Conservation (phyloP, 2,329 filamentous ascomycete species). For the Curvularia spicifera region DNA sequence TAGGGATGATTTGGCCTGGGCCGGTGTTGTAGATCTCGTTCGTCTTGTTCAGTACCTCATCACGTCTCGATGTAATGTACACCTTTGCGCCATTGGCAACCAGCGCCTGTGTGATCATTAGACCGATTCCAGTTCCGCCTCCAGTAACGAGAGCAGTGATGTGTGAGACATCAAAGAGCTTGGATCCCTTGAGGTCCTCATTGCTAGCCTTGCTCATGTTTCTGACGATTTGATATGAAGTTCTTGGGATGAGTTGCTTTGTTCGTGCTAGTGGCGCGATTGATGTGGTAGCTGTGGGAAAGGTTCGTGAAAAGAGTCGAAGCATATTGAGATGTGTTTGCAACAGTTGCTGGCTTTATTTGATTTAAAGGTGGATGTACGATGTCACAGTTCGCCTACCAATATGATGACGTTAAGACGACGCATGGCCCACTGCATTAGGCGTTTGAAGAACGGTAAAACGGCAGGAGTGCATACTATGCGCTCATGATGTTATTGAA, state of each 20-base stretch:
- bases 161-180: slow-evolving; percentile 56
- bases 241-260: slow-evolving; percentile 21
- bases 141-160: slow-evolving; percentile 56
- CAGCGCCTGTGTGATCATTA: slow-evolving; percentile 71
- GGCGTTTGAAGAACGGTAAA: not conserved
- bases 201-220: slow-evolving; percentile 49
- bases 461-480: slow-evolving; percentile 8
- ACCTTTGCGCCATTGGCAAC: slow-evolving; percentile 66
- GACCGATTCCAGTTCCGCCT: slow-evolving; percentile 58
- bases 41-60: slow-evolving; percentile 48
- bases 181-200: slow-evolving; percentile 50
- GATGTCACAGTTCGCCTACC: slow-evolving; percentile 26
- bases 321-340: slow-evolving; percentile 34
- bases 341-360: slow-evolving; percentile 21
- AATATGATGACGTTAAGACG: slow-evolving; percentile 42
- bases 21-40: slow-evolving; percentile 56
- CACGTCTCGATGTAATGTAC: slow-evolving; percentile 46
- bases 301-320: slow-evolving; percentile 34
- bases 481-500: not conserved
- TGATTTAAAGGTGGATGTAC: slow-evolving; percentile 10
- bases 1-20: slow-evolving; percentile 56
- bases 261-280: slow-evolving; percentile 14
- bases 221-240: slow-evolving; percentile 31
- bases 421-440: slow-evolving; percentile 21
- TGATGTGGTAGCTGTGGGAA: slow-evolving; percentile 16